A percentile compares a stretch with the other conserved stretches of the same genome.
Evolutionary conservation across 192 early-diverging fungal genomes (phyloP).

Genomic region (Jimgerdemannia flammicorona): DNA sequence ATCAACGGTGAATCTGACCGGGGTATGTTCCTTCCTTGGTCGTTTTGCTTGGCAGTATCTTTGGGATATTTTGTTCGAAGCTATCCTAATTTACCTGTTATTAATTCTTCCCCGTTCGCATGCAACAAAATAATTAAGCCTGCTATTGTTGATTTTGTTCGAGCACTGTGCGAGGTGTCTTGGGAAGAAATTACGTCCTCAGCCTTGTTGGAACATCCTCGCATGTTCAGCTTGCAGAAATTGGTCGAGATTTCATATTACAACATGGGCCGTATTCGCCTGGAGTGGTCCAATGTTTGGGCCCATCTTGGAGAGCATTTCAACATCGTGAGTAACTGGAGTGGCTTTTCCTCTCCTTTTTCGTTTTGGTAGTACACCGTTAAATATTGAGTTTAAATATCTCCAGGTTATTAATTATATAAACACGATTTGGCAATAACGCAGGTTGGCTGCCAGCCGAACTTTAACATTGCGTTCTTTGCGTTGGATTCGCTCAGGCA

Average conservation of each 20-base stretch:
- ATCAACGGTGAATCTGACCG: conserved; percentile 72
- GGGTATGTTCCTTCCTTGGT: conserved; percentile 17
- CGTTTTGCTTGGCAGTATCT: not conserved
- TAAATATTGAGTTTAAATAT: too few relatives aligned
- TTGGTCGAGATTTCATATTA: conserved; percentile 96
- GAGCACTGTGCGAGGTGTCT: conserved; percentile 77
- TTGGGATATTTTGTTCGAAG: not conserved
- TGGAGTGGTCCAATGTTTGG: conserved; percentile 96
- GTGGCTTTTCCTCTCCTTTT: not conserved
- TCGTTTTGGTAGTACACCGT: not conserved
- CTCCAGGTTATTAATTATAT: not conserved
- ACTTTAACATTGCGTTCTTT: conserved; percentile 80
- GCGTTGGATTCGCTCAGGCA: conserved; percentile 90
- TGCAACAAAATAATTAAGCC: conserved; percentile 13
- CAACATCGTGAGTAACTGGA: conserved; percentile 46
- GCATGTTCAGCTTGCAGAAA: conserved; percentile 92
- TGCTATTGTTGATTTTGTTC: conserved; percentile 88
- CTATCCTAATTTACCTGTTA: not conserved
- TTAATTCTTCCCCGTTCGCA: not conserved
- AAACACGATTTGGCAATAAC: not conserved
- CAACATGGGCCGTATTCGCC: conserved; percentile 94
- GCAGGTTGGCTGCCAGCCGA: conserved; percentile 78
- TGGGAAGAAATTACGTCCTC: conserved; percentile 85
- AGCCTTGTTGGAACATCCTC: conserved; percentile 51
- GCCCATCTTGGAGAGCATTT: conserved; percentile 78